phyloP scores from a whole-genome alignment of 1,139 yeast genomes.

The Schizosaccharomyces versatilis region DNA sequence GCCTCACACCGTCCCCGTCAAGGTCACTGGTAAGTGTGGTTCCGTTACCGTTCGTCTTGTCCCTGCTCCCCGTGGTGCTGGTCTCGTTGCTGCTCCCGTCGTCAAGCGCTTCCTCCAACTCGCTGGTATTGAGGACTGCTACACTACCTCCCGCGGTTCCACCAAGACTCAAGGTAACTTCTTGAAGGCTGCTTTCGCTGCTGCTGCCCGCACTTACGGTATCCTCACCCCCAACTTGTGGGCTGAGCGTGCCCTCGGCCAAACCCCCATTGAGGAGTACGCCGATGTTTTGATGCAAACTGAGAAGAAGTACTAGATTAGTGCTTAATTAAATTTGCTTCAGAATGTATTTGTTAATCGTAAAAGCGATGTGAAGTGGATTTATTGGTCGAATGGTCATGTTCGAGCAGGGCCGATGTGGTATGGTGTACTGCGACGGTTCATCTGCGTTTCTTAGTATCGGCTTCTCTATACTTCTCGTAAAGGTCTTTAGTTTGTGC shows the following conservation, averaged over 20 bases:
- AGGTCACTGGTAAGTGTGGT: constrained; percentile 47
- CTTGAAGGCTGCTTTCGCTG: constrained; percentile 97
- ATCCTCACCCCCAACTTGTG: constrained; percentile 99
- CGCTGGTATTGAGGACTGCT: constrained; percentile 99
- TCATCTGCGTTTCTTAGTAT: too few relatives aligned
- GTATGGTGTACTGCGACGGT: too few relatives aligned
- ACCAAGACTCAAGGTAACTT: constrained; percentile 99
- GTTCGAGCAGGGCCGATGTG: too few relatives aligned
- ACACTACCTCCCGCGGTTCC: constrained; percentile 96
- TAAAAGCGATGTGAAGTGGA: too few relatives aligned
- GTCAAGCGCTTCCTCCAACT: constrained; percentile 96
- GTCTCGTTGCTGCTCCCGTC: constrained; percentile 99
- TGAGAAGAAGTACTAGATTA: constrained; percentile 1
- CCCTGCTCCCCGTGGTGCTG: constrained; percentile 99
- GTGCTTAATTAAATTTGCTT: not conserved
- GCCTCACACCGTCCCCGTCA: constrained; percentile 96
- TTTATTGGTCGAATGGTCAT: too few relatives aligned
- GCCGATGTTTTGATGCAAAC: constrained; percentile 9
- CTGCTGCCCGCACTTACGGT: constrained; percentile 91
- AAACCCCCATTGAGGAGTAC: constrained; percentile 11
- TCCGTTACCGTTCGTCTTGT: constrained; percentile 94
- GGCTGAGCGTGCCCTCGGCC: constrained; percentile 40
- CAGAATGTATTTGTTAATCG: not conserved
- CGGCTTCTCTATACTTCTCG: too few relatives aligned
- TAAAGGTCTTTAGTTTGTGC: too few relatives aligned